Conservation (phyloP, 352 stramenopile genomes). For the Pythium monospermum region DNA sequence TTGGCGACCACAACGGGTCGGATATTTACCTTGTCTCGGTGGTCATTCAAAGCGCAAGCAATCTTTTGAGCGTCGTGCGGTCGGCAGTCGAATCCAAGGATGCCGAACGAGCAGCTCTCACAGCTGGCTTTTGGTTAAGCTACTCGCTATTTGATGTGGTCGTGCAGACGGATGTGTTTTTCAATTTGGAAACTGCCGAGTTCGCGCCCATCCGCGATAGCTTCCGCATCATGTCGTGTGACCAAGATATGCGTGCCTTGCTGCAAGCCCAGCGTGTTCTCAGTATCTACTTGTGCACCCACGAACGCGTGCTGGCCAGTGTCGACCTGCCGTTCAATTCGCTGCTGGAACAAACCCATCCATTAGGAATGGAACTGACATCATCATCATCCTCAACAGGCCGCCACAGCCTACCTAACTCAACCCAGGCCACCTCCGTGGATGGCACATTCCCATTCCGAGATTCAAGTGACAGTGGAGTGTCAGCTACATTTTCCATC, state of each 20-base stretch:
- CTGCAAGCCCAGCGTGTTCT: conserved; percentile 27
- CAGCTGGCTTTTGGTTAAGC: conserved; percentile 66
- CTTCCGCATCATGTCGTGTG: conserved; percentile 59
- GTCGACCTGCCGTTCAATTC: conserved; percentile 43
- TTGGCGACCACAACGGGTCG: conserved; percentile 32
- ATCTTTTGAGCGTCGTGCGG: conserved; percentile 29
- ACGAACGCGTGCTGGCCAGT: conserved; percentile 52
- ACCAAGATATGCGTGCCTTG: conserved; percentile 38
- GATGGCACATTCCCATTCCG: conserved; percentile 44
- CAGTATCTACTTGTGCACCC: conserved; percentile 66
- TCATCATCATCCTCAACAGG: too few relatives aligned
- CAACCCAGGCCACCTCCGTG: too few relatives aligned
- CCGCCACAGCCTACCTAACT: too few relatives aligned
- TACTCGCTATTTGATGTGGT: conserved; percentile 84
- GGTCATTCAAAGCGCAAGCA: conserved; percentile 37
- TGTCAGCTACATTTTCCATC: conserved; percentile 11
- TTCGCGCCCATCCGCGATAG: conserved; percentile 70
- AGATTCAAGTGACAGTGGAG: conserved; percentile 18
- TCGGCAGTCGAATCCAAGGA: conserved; percentile 12
- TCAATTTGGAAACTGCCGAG: conserved; percentile 41
- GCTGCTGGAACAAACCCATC: conserved; percentile 24
- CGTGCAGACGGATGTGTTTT: conserved; percentile 77
- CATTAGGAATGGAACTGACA: conserved; percentile 7
- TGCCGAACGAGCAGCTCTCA: conserved; percentile 3
- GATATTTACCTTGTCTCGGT: conserved; percentile 67